Evolutionary conservation across 129 eudicot genomes (phyloP), one percentile per base, ranked within the genome.

Genomic region (Silybum marianum): DNA sequence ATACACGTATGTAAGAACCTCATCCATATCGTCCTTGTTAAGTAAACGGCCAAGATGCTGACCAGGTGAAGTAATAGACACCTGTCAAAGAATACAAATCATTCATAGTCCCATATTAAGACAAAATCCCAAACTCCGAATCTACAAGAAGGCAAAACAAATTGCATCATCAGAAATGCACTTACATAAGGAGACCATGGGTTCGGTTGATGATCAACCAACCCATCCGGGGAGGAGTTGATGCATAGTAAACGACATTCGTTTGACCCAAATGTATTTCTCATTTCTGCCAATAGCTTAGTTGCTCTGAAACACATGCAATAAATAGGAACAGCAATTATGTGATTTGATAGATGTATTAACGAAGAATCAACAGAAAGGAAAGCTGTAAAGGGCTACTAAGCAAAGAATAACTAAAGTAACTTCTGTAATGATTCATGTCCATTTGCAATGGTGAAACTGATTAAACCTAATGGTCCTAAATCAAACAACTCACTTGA

Each of bases 141-240:
- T 40, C 54, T 60, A 58, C 54, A 22, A 68, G 65, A 78, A 24
- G 9, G 34, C 1, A 25, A 18, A 73, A 75, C 34, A 66, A 77
- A 34, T 9, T 4, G 24, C 62, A 82, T 78, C 24, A 76, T n/a
- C 38, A 74, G 32, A 79, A 76, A 42, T 74, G 58, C 48, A 83
- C 98, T 91, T 88, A 93, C 97, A 82, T 79, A 86, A 85, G 87
- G 85, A 68, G 85, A 87, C 99, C 99, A 95, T 70, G 89, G 91
- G 81, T 89, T 93, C 22, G 86, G 89, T 67, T 85, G 80, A 81
- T 82, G 89, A 80, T 84, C 93, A 67, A 54, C 84, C 71, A 65
- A 68, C 62, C 89, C 95, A 79, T 86, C 90, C 74, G 74, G 83
- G 60, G 89, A 89, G 60, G 99, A 90, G 86, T 95, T 95, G 36